A percentile compares a stretch with the other conserved stretches of the same genome.
These are phyloP conservation scores for Amaranthus palmeri DNA, from an alignment of 148 eudicot species.

Conservation along the genomic window DNA sequence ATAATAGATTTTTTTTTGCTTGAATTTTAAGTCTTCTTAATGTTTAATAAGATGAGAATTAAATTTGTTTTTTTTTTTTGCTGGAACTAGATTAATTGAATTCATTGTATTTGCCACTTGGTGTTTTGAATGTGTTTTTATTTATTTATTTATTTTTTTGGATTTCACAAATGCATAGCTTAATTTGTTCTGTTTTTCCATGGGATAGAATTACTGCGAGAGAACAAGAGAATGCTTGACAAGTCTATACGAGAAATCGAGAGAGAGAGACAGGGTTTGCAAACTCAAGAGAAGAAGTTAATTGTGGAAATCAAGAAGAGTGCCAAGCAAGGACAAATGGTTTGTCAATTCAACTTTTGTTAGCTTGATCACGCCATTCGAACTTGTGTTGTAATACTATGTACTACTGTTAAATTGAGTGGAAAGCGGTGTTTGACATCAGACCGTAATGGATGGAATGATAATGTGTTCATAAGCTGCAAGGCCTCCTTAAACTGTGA, in stretches of 20 bases:
- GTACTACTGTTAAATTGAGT: too few relatives aligned
- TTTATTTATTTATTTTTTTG: background rate
- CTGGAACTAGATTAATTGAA: too few relatives aligned
- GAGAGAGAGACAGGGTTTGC: constrained; percentile 92
- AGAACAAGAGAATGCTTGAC: constrained; percentile 96
- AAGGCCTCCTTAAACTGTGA: too few relatives aligned
- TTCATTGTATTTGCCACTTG: background rate
- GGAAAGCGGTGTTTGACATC: too few relatives aligned
- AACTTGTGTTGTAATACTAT: too few relatives aligned
- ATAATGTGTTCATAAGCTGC: too few relatives aligned
- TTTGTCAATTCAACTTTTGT: constrained; percentile 22
- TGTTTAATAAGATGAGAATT: background rate
- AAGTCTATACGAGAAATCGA: constrained; percentile 94
- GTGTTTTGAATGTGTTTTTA: too few relatives aligned
- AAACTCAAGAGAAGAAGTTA: constrained; percentile 92
- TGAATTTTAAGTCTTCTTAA: too few relatives aligned
- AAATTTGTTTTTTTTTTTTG: background rate
- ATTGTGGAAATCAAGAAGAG: constrained; percentile 92
- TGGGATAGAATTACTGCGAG: constrained; percentile 81
- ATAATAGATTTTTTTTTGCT: too few relatives aligned
- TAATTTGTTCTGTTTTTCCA: constrained; percentile 6
- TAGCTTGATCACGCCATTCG: too few relatives aligned
- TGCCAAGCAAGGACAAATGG: constrained; percentile 99
- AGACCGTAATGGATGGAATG: too few relatives aligned
- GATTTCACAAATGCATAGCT: background rate